Evolutionary conservation across 768 basidiomycete species (phyloP), one percentile per base, ranked within the genome.

Genomic region (Boletus rubroflammeus): DNA sequence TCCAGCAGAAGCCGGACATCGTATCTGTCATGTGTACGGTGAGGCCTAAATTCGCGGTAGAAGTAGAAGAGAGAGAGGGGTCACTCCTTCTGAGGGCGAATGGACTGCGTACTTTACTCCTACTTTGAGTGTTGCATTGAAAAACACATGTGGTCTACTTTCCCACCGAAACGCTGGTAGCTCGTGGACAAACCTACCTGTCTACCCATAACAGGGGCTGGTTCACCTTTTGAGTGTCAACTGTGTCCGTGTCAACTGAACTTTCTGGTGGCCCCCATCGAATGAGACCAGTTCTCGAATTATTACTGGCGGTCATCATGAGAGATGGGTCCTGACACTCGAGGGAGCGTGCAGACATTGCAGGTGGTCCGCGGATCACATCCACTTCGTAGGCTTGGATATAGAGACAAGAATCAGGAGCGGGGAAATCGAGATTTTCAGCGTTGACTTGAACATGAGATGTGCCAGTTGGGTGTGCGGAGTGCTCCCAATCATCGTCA

Each of bases 341-440:
- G 54, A 73, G 67, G 44, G 70, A 68, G 9, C 58, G 64, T 3
- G 78, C 73, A 9, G 67, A 57, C 4, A 57, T 59, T 1, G 79
- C 81, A 17, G 71, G 68, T 0, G 80, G 72, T 2, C 85, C 83
- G 17, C 79, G 79, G 5, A 85, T 67, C 21, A 94, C 70, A 46
- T 88, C 84, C 5, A 88, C 88, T 69, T 94, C 92, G 65, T 91
- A 79, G 0, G 88, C 92, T 59, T 85, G 82, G 32, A 92, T 72
- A 55, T 75, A 80, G 4, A 84, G 71, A 28, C 62, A 62, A 34
- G 70, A 62, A 46, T 75, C 71, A 4, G 36, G 42, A 14, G 42
- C 15, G 4, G 43, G 14, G 4, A 9, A 17, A 40, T 61, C 60
- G 11, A 25, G n/a, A 21, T 19, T 31, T 14, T 50, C 59, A 2